A percentile compares a stretch with the other conserved stretches of the same genome.
phyloP scores from a whole-genome alignment of 371 early-diverging fungal species.

The Mortierella sp. region DNA sequence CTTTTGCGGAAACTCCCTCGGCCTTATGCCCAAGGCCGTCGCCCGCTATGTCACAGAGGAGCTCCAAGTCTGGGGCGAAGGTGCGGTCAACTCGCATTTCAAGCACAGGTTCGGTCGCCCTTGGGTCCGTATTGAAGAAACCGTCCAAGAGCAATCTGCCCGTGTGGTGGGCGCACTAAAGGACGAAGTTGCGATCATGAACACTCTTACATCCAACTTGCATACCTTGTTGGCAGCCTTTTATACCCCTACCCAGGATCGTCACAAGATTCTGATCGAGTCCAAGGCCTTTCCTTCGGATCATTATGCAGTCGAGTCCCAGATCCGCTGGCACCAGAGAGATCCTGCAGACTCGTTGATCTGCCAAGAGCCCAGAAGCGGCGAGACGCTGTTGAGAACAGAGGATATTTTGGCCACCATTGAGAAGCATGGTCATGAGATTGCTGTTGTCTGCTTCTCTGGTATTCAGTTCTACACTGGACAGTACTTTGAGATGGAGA shows the following conservation, averaged over 20 bases:
- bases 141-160: conserved; percentile 79
- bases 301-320: conserved; percentile 92
- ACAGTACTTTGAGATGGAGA: conserved; percentile 91
- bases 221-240: conserved; percentile 94
- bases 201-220: conserved; percentile 92
- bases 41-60: conserved; percentile 84
- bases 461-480: conserved; percentile 98
- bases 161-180: conserved; percentile 88
- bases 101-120: conserved; percentile 86
- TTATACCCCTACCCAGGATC: conserved; percentile 84
- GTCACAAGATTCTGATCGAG: conserved; percentile 94
- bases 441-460: conserved; percentile 91
- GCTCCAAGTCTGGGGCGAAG: conserved; percentile 89
- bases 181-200: conserved; percentile 93
- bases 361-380: conserved; percentile 79
- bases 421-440: conserved; percentile 76
- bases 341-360: conserved; percentile 83
- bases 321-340: conserved; percentile 86
- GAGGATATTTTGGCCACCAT: conserved; percentile 89
- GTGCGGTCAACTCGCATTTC: conserved; percentile 72
- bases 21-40: conserved; percentile 86
- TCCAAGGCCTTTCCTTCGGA: conserved; percentile 96
- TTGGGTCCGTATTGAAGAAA: conserved; percentile 91
- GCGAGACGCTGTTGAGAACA: conserved; percentile 79
- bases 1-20: conserved; percentile 95